These are phyloP conservation scores for Penicillium coffeae DNA, from an alignment of 495 filamentous ascomycete species.

Conservation along the genomic window DNA sequence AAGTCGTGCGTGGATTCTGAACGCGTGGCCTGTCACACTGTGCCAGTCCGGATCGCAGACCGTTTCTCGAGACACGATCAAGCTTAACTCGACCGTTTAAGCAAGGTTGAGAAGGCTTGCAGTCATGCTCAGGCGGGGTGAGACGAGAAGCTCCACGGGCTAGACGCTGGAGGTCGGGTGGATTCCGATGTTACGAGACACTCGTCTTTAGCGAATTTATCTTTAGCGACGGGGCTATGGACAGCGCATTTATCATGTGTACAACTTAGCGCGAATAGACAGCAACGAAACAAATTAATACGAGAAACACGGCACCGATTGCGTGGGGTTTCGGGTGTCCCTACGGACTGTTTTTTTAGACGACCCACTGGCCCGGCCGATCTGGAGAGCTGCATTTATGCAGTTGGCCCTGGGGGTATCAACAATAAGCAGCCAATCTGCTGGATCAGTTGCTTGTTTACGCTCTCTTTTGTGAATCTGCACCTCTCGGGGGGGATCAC, in stretches of 20 bases:
- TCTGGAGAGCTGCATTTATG: not conserved
- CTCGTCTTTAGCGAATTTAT: too few relatives aligned
- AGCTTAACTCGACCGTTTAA: slow-evolving; percentile 4
- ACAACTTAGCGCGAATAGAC: too few relatives aligned
- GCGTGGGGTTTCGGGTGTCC: not conserved
- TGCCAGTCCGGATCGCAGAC: not conserved
- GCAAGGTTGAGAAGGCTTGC: not conserved
- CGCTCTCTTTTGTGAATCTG: too few relatives aligned
- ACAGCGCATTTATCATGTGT: too few relatives aligned
- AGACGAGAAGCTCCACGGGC: too few relatives aligned
- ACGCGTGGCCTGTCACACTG: slow-evolving; percentile 10
- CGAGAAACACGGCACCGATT: not conserved
- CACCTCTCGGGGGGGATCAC: not conserved
- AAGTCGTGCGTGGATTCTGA: not conserved
- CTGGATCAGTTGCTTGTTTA: not conserved
- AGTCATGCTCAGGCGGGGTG: not conserved
- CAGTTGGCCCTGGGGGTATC: not conserved
- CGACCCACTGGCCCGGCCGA: not conserved
- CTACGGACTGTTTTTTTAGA: not conserved
- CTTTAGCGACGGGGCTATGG: too few relatives aligned
- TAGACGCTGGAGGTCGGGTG: too few relatives aligned
- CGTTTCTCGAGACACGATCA: slow-evolving; percentile 6
- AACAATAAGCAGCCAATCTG: not conserved
- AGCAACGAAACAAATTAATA: not conserved
- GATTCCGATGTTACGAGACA: too few relatives aligned